phyloP scores from a whole-genome alignment of 2,329 filamentous ascomycete genomes.

The Phyllosticta ampelicida region DNA sequence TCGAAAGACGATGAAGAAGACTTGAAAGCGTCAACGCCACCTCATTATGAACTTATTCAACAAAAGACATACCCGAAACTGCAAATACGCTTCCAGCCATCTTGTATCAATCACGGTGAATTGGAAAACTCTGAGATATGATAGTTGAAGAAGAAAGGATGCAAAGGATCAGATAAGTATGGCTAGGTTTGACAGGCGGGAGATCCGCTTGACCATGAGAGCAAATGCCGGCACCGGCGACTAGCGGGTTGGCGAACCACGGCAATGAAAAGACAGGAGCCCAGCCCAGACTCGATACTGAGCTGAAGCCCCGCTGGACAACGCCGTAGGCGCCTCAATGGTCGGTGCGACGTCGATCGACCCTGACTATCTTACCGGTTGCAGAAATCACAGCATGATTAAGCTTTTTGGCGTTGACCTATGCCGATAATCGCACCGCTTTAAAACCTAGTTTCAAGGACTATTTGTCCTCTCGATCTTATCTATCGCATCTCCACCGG shows the following conservation, averaged over 20 bases:
- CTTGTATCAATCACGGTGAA: conserved; percentile 25
- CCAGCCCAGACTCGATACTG: neutral
- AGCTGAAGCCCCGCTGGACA: neutral
- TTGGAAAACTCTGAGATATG: neutral
- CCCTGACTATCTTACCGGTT: neutral
- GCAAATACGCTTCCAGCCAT: conserved; percentile 54
- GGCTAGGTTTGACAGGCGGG: neutral
- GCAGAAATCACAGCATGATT: neutral
- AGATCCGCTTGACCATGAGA: neutral
- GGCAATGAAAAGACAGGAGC: neutral
- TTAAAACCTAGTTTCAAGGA: neutral
- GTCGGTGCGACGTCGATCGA: neutral
- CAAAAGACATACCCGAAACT: conserved; percentile 46
- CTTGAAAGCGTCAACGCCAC: conserved; percentile 26
- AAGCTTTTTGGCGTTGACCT: neutral
- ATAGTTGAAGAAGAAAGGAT: neutral
- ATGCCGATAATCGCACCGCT: neutral
- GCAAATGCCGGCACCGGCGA: neutral
- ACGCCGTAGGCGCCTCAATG: neutral
- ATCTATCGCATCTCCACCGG: neutral
- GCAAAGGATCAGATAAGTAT: neutral
- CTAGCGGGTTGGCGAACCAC: neutral
- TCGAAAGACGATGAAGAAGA: conserved; percentile 85
- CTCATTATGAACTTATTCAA: neutral
- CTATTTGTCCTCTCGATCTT: neutral